Conservation (phyloP, 257 asterid genomes). For the Thymus mandschuricus region DNA sequence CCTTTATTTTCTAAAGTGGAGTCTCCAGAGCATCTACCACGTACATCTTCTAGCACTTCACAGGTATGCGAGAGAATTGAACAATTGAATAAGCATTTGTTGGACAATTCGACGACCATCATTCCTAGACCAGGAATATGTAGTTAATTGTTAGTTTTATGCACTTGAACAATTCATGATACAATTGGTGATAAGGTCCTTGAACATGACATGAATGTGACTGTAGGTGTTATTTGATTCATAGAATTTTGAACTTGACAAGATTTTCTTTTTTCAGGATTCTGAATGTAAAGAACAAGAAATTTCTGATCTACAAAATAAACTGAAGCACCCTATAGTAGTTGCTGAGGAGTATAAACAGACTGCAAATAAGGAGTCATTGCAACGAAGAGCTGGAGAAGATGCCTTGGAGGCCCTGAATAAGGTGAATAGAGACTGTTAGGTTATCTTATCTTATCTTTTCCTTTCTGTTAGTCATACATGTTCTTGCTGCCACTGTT, state of each 20-base stretch:
- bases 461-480: neutral
- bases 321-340: slow-evolving; percentile 49
- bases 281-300: slow-evolving; percentile 34
- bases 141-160: slow-evolving; percentile 2
- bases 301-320: slow-evolving; percentile 37
- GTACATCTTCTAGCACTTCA: slow-evolving; percentile 47
- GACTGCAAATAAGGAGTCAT: slow-evolving; percentile 49
- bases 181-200: neutral
- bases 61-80: slow-evolving; percentile 51
- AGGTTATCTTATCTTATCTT: neutral
- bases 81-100: slow-evolving; percentile 20
- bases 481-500: slow-evolving; percentile 22
- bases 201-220: slow-evolving; percentile 26
- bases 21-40: slow-evolving; percentile 36
- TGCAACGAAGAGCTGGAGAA: slow-evolving; percentile 63
- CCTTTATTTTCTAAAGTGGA: slow-evolving; percentile 34
- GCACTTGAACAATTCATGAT: neutral
- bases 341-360: slow-evolving; percentile 52
- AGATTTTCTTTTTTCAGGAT: slow-evolving; percentile 49
- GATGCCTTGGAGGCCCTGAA: slow-evolving; percentile 54
- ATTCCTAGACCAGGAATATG: neutral
- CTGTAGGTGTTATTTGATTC: slow-evolving; percentile 15
- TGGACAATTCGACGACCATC: too few relatives aligned
- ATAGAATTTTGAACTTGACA: slow-evolving; percentile 33
- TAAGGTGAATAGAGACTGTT: slow-evolving; percentile 46